These are phyloP conservation scores for Alternaria infectoria DNA, from an alignment of 2,329 filamentous ascomycete species.

Conservation along the genomic window DNA sequence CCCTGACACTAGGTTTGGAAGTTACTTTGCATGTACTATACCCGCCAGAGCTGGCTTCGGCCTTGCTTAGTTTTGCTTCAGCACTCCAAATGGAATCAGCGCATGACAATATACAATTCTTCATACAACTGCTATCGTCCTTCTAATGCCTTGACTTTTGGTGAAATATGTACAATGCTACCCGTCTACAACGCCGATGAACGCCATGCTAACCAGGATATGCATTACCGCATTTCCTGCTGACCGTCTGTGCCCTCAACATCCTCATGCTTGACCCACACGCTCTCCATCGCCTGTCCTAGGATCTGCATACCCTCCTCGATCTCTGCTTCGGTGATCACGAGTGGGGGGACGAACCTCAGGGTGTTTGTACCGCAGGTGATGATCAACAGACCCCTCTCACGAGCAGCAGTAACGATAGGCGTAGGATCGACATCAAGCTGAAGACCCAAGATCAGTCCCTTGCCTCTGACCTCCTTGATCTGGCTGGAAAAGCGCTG, in stretches of 20 bases:
- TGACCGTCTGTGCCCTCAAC: conserved; percentile 42
- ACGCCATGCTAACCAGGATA: conserved; percentile 26
- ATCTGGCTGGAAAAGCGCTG: conserved; percentile 73
- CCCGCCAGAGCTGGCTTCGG: background rate
- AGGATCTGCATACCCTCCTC: conserved; percentile 77
- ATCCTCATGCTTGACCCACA: conserved; percentile 52
- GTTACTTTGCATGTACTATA: background rate
- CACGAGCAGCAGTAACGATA: conserved; percentile 83
- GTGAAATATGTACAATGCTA: background rate
- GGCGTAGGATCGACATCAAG: conserved; percentile 73
- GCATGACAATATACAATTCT: background rate
- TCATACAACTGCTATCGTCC: background rate
- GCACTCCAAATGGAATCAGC: background rate
- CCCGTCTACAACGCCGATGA: conserved; percentile 7
- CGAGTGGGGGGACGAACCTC: conserved; percentile 86
- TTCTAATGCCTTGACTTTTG: background rate
- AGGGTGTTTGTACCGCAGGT: conserved; percentile 92
- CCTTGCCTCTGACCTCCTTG: conserved; percentile 79
- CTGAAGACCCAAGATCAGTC: conserved; percentile 87
- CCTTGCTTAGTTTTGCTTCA: background rate
- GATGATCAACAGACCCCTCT: conserved; percentile 87
- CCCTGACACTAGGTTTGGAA: background rate
- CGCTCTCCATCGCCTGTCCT: conserved; percentile 67
- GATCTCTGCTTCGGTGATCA: conserved; percentile 82
- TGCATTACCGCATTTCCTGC: conserved; percentile 39